phyloP scores from a whole-genome alignment of 140 eudicot genomes.

The Oenanthe javanica region DNA sequence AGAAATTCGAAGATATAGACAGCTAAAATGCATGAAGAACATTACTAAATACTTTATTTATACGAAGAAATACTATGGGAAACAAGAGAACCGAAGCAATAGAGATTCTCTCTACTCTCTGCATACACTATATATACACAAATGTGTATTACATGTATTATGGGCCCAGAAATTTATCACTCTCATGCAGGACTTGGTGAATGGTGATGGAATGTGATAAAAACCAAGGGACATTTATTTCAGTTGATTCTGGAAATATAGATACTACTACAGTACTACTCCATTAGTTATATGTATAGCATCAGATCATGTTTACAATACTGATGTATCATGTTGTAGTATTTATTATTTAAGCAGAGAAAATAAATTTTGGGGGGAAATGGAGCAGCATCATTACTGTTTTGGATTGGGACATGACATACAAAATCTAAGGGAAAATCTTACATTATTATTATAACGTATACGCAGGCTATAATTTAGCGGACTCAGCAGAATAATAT shows the following conservation, averaged over 20 bases:
- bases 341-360: background rate
- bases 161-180: constrained; percentile 8
- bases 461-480: background rate
- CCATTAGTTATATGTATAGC: background rate
- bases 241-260: background rate
- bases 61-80: background rate
- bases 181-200: constrained; percentile 16
- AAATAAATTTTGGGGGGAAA: background rate
- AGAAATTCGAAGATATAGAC: too few species aligned
- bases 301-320: background rate
- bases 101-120: too few species aligned
- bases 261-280: background rate
- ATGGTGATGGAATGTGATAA: constrained; percentile 14
- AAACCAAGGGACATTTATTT: constrained; percentile 8
- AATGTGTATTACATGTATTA: too few species aligned
- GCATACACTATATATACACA: too few species aligned
- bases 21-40: background rate
- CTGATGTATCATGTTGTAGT: background rate
- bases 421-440: background rate
- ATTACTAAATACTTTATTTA: too few species aligned
- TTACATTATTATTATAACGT: background rate
- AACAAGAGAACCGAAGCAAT: background rate
- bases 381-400: constrained; percentile 13
- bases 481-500: too few species aligned
- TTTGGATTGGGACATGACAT: constrained; percentile 9